Evolutionary conservation across 495 filamentous ascomycete species (phyloP).

Genomic region (Neurospora sp.): DNA sequence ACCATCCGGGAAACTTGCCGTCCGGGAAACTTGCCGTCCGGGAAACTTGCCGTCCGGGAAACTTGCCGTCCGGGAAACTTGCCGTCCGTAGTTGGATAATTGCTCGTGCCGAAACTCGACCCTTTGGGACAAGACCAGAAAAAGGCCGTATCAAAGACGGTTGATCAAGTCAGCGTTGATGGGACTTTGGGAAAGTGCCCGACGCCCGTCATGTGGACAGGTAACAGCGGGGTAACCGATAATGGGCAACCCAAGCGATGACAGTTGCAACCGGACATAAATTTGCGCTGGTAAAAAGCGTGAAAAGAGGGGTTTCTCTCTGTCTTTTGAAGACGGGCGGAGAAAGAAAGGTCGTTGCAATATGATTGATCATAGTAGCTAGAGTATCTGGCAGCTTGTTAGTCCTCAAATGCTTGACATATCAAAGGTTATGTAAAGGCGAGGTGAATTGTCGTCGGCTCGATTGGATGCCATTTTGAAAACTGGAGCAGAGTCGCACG

Average conservation of each 20-base stretch:
- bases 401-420: neutral
- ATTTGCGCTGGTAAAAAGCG: neutral
- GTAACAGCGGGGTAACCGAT: neutral
- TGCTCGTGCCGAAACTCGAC: neutral
- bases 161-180: neutral
- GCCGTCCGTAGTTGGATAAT: neutral
- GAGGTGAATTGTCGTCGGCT: conserved; percentile 13
- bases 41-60: too few relatives aligned
- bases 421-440: neutral
- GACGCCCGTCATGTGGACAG: neutral
- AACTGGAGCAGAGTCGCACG: neutral
- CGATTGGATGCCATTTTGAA: conserved; percentile 9
- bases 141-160: neutral
- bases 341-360: neutral
- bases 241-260: neutral
- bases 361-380: neutral
- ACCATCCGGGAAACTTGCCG: neutral
- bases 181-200: neutral
- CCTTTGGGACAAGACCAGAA: neutral
- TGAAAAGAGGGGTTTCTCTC: neutral
- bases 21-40: too few relatives aligned
- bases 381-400: neutral
- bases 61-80: neutral
- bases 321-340: neutral
- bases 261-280: neutral